Percentiles rank a stretch among this genome's conserved stretches.
Evolutionary conservation across 73 alveolate genomes (phyloP).

Genomic region (Tetrahymena borealis): DNA sequence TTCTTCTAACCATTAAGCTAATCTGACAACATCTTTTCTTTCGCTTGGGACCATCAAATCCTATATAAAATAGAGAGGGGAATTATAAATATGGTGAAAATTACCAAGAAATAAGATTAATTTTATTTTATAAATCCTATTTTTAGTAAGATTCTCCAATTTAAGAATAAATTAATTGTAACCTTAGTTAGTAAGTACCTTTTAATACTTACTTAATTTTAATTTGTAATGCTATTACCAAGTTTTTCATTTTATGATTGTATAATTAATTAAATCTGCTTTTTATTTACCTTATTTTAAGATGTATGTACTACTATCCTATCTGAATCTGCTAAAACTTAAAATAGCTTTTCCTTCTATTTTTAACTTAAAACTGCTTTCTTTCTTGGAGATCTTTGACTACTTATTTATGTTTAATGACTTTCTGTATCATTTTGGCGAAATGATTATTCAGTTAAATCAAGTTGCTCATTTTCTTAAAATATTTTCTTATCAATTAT

Average conservation of each 20-base stretch:
- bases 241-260: no score
- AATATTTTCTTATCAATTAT: not conserved
- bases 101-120: not conserved
- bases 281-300: not conserved
- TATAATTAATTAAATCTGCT: no score
- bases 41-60: not conserved
- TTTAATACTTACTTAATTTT: no score
- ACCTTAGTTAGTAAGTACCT: no score
- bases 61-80: not conserved
- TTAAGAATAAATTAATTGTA: no score
- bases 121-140: not conserved
- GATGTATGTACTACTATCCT: not conserved
- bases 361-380: not conserved
- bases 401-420: not conserved
- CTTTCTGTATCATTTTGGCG: not conserved
- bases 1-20: not conserved
- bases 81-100: not conserved
- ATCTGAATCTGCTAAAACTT: not conserved
- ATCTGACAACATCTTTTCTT: not conserved
- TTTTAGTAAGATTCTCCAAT: no score
- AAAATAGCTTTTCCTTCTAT: not conserved
- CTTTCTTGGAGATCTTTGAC: not conserved
- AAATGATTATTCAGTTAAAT: not conserved
- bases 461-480: not conserved
- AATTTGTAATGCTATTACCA: no score